These are phyloP conservation scores for Wickerhamomyces sp. DNA, from an alignment of 1,139 yeast genomes.

Conservation along the genomic window DNA sequence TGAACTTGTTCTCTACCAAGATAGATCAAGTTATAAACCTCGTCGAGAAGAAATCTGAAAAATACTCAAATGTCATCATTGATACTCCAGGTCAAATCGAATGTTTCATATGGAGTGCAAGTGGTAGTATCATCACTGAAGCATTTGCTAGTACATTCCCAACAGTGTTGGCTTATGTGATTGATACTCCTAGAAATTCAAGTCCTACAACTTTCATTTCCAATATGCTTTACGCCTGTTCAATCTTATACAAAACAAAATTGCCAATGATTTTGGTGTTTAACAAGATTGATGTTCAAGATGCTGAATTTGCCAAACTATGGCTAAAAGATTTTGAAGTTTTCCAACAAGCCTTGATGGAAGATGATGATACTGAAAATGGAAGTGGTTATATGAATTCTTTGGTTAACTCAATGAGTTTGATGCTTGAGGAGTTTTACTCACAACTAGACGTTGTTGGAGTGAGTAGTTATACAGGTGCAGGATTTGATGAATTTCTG, in stretches of 20 bases:
- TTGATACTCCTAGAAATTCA: conserved; percentile 92
- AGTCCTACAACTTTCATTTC: conserved; percentile 97
- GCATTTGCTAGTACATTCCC: conserved; percentile 96
- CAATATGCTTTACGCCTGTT: conserved; percentile 97
- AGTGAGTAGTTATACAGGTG: conserved; percentile 88
- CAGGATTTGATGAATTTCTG: conserved; percentile 88
- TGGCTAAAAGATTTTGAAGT: conserved; percentile 98
- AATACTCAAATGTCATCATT: conserved; percentile 67
- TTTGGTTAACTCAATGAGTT: conserved; percentile 87
- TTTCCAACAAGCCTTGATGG: conserved; percentile 73
- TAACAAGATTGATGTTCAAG: conserved; percentile 87
- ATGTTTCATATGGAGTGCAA: conserved; percentile 95
- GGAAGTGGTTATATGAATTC: conserved; percentile 95
- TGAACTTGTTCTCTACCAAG: conserved; percentile 88
- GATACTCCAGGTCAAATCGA: conserved; percentile 99
- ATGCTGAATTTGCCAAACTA: conserved; percentile 82
- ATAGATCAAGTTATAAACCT: conserved; percentile 90
- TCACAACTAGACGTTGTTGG: conserved; percentile 88
- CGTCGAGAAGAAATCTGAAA: conserved; percentile 73
- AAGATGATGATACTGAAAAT: conserved; percentile 61
- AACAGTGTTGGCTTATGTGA: conserved; percentile 90
- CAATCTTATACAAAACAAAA: conserved; percentile 91
- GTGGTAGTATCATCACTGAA: conserved; percentile 94
- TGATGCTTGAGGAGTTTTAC: conserved; percentile 95
- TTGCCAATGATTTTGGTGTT: conserved; percentile 96